Percentiles rank a stretch among this genome's conserved stretches.
These are phyloP conservation scores for Pulveroboletus sp. DNA, from an alignment of 768 basidiomycete species.

Conservation along the genomic window DNA sequence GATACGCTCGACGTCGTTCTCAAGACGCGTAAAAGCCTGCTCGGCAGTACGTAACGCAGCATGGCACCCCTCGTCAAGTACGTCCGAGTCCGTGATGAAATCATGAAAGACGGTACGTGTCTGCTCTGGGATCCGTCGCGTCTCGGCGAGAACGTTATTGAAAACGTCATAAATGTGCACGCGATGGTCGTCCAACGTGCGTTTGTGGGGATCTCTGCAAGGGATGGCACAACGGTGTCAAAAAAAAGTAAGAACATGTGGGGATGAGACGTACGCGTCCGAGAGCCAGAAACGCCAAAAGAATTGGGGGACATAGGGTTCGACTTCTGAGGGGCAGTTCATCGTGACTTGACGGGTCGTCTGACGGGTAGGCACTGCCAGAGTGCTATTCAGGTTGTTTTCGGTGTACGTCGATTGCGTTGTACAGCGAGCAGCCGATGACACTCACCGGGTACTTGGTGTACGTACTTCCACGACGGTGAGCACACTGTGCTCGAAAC, in stretches of 20 bases:
- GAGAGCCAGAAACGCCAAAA: slow-evolving; percentile 49
- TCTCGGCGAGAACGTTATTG: slow-evolving; percentile 46
- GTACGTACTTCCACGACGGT: not conserved
- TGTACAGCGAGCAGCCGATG: slow-evolving; percentile 1
- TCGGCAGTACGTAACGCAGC: slow-evolving; percentile 40
- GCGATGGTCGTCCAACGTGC: slow-evolving; percentile 33
- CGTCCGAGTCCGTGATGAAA: slow-evolving; percentile 24
- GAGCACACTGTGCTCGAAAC: not conserved
- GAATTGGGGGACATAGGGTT: slow-evolving; percentile 42
- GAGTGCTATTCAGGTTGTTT: not conserved
- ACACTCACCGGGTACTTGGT: not conserved
- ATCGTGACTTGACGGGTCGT: not conserved
- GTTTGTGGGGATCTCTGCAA: slow-evolving; percentile 25
- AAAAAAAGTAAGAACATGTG: not conserved
- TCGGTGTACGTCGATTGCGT: not conserved
- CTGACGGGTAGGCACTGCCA: not conserved
- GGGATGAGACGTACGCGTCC: slow-evolving; percentile 30
- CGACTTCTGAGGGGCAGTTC: slow-evolving; percentile 15
- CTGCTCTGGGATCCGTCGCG: slow-evolving; percentile 34
- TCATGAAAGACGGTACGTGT: slow-evolving; percentile 41
- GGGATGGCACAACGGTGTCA: not conserved
- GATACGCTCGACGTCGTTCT: slow-evolving; percentile 38
- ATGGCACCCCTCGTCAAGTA: slow-evolving; percentile 34
- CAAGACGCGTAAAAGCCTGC: slow-evolving; percentile 39
- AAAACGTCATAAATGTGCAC: slow-evolving; percentile 52